phyloP scores from a whole-genome alignment of 169 alveolate genomes.

The Plasmodium cynomolgi region DNA sequence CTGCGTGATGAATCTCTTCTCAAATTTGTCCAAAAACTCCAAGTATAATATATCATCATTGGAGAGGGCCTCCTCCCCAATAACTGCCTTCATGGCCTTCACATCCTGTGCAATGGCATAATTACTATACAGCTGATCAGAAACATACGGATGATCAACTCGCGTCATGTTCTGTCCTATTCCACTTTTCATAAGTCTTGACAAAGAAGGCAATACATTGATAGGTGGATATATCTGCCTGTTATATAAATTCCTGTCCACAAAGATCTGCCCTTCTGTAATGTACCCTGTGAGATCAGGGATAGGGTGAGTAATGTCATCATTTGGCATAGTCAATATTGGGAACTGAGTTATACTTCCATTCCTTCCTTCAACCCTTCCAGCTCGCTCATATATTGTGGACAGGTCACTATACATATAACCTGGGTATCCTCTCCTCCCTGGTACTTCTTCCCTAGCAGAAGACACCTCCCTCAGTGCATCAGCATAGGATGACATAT shows the following conservation, averaged over 20 bases:
- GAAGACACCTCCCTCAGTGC: slow-evolving; percentile 99
- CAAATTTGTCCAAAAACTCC: slow-evolving; percentile 99
- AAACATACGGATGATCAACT: slow-evolving; percentile 99
- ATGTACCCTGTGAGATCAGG: slow-evolving; percentile 99
- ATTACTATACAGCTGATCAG: slow-evolving; percentile 99
- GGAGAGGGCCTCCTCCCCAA: slow-evolving; percentile 99
- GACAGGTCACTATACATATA: slow-evolving; percentile 99
- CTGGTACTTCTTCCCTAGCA: slow-evolving; percentile 99
- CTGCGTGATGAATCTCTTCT: slow-evolving; percentile 95
- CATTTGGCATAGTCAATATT: slow-evolving; percentile 99
- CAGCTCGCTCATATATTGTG: slow-evolving; percentile 99
- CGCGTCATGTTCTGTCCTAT: slow-evolving; percentile 99
- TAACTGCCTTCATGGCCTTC: slow-evolving; percentile 99
- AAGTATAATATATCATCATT: slow-evolving; percentile 97
- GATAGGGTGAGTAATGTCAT: slow-evolving; percentile 99
- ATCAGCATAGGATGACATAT: slow-evolving; percentile 99
- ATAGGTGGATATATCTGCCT: slow-evolving; percentile 97
- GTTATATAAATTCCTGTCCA: slow-evolving; percentile 97
- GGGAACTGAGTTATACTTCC: slow-evolving; percentile 99
- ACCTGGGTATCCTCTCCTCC: slow-evolving; percentile 99
- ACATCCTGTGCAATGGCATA: slow-evolving; percentile 99
- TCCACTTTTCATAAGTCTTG: slow-evolving; percentile 99
- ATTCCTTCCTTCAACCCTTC: slow-evolving; percentile 97
- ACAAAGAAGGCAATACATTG: slow-evolving; percentile 98
- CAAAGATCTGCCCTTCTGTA: slow-evolving; percentile 99